Percentiles rank a stretch among this genome's conserved stretches.
Conservation (phyloP, 1,139 yeast species). For the Geotrichum restrictum region DNA sequence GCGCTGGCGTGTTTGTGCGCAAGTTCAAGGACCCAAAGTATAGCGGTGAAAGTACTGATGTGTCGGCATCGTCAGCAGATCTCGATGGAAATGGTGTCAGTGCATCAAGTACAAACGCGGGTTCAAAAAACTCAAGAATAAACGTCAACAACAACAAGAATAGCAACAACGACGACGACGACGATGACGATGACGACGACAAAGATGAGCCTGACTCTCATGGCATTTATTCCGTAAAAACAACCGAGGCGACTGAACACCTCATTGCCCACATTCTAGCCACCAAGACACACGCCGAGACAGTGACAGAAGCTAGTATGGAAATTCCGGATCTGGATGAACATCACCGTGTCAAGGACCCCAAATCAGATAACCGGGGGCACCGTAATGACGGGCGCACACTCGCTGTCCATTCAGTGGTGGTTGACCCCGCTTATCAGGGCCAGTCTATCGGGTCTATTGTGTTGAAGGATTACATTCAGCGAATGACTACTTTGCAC, state of each 20-base stretch:
- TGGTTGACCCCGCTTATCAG: conserved; percentile 72
- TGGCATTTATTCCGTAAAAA: conserved; percentile 24
- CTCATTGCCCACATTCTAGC: conserved; percentile 82
- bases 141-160: conserved; percentile 33
- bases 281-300: conserved; percentile 51
- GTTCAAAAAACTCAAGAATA: background rate
- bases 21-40: conserved; percentile 43
- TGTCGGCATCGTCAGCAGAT: conserved; percentile 24
- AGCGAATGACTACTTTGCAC: conserved; percentile 81
- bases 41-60: conserved; percentile 13
- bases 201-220: conserved; percentile 22
- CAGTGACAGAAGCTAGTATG: conserved; percentile 70
- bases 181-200: no score
- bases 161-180: conserved; percentile 35
- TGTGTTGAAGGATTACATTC: conserved; percentile 82
- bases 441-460: conserved; percentile 79
- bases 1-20: conserved; percentile 80
- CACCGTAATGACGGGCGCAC: conserved; percentile 71
- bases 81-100: conserved; percentile 45
- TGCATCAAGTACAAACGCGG: conserved; percentile 32
- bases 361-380: conserved; percentile 47
- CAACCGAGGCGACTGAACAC: conserved; percentile 48
- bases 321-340: conserved; percentile 46
- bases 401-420: conserved; percentile 81
- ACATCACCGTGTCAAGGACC: conserved; percentile 28